Evolutionary conservation across 2,329 filamentous ascomycete genomes (phyloP).

Genomic region (Aspergillus sojae): DNA sequence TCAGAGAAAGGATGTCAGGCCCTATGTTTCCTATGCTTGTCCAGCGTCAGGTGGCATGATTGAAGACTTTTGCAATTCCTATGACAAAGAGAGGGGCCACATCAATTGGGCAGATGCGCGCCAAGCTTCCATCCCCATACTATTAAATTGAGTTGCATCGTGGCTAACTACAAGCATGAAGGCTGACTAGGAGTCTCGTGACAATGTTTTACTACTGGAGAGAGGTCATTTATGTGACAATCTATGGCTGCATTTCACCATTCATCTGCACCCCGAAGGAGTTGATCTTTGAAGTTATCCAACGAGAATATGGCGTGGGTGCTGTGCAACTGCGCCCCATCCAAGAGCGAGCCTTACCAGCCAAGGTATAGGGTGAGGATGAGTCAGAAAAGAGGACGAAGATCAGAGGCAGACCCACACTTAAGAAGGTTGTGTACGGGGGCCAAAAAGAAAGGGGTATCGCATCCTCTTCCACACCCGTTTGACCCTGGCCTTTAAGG

Average conservation of each 20-base stretch:
- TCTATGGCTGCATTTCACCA: neutral
- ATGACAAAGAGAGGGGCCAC: neutral
- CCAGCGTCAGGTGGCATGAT: neutral
- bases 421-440: neutral
- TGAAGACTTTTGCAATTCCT: neutral
- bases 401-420: neutral
- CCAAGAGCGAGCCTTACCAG: neutral
- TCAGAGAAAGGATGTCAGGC: no score
- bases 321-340: neutral
- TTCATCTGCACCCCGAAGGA: neutral
- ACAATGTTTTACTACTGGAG: neutral
- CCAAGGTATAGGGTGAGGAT: neutral
- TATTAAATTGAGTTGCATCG: neutral
- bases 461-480: neutral
- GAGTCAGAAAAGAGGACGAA: neutral
- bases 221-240: neutral
- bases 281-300: neutral
- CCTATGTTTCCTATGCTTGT: no score
- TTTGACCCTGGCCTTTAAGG: neutral
- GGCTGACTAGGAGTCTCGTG: no score
- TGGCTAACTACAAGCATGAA: no score
- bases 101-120: neutral
- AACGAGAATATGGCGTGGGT: neutral
- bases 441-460: neutral
- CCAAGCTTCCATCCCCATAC: neutral